Conservation (phyloP, 305 asterid species). For the Stenogyne calaminthoides region DNA sequence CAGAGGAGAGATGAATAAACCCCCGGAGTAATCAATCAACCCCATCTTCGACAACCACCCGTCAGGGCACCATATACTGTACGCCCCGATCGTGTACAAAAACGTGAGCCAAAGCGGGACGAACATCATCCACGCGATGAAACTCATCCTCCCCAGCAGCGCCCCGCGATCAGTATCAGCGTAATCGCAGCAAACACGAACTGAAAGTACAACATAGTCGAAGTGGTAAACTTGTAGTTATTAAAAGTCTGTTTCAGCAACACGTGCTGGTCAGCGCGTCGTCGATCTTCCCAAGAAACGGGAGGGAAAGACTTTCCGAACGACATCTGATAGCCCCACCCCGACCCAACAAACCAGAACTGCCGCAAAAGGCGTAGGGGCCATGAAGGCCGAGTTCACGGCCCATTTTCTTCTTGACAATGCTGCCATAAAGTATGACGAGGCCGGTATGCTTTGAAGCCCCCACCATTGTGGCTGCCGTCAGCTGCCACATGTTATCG, state of each 20-base stretch:
- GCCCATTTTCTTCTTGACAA: slow-evolving; percentile 84
- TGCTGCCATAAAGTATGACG: slow-evolving; percentile 68
- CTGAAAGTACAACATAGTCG: slow-evolving; percentile 74
- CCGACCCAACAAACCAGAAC: slow-evolving; percentile 77
- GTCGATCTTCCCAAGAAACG: slow-evolving; percentile 57
- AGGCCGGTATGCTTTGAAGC: slow-evolving; percentile 68
- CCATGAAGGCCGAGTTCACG: slow-evolving; percentile 78
- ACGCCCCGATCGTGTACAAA: slow-evolving; percentile 68
- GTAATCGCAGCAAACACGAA: slow-evolving; percentile 79
- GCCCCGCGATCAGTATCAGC: slow-evolving; percentile 63
- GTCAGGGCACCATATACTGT: slow-evolving; percentile 64
- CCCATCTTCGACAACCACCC: slow-evolving; percentile 65
- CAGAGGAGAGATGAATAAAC: slow-evolving; percentile 73
- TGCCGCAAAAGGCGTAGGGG: slow-evolving; percentile 70
- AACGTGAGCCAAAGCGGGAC: slow-evolving; percentile 77
- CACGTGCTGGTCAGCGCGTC: slow-evolving; percentile 49
- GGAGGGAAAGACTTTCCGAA: slow-evolving; percentile 51
- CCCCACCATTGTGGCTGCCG: slow-evolving; percentile 70
- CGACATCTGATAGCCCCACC: slow-evolving; percentile 68
- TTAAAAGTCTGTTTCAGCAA: slow-evolving; percentile 40
- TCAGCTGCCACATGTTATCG: slow-evolving; percentile 80
- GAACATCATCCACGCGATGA: slow-evolving; percentile 74
- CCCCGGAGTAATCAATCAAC: slow-evolving; percentile 72
- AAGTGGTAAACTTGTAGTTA: slow-evolving; percentile 45
- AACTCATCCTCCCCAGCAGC: slow-evolving; percentile 72